Conservation (phyloP, 2,329 filamentous ascomycete genomes). For the Bipolaris zeicola region DNA sequence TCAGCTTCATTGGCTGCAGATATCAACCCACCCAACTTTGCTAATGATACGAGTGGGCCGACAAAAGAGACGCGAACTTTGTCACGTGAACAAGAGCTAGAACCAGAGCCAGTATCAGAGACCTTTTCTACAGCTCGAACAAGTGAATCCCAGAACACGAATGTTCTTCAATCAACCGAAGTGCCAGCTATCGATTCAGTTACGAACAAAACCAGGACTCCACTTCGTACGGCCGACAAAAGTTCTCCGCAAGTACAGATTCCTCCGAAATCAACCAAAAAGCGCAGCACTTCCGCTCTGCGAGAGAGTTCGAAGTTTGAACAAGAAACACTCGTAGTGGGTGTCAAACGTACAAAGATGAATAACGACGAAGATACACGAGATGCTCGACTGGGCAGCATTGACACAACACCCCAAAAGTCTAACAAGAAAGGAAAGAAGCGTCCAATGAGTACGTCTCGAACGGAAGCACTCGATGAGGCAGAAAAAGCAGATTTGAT, state of each 20-base stretch:
- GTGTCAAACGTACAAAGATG: slow-evolving; percentile 26
- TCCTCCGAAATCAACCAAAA: slow-evolving; percentile 13
- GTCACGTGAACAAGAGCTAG: neutral
- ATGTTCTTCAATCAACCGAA: neutral
- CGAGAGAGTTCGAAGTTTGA: slow-evolving; percentile 4
- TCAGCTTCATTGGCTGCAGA: slow-evolving; percentile 2
- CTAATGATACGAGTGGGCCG: neutral
- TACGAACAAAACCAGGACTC: neutral
- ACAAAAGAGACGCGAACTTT: slow-evolving; percentile 2
- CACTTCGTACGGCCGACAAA: neutral
- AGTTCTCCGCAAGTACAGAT: slow-evolving; percentile 16
- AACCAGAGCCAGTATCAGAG: slow-evolving; percentile 3
- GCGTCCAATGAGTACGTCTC: slow-evolving; percentile 7
- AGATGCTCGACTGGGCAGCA: slow-evolving; percentile 15
- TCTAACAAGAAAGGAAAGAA: slow-evolving; percentile 19
- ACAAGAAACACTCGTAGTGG: slow-evolving; percentile 1
- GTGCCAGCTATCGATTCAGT: neutral
- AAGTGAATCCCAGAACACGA: slow-evolving; percentile 4
- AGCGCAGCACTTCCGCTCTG: slow-evolving; percentile 16
- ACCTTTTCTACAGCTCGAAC: slow-evolving; percentile 28
- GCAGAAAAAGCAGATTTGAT: slow-evolving; percentile 16
- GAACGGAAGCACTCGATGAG: neutral
- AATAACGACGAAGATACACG: slow-evolving; percentile 12
- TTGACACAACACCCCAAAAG: slow-evolving; percentile 13
- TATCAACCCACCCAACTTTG: slow-evolving; percentile 1